phyloP scores from a whole-genome alignment of 176 grass and related monocot species.

The Musa beccarii region DNA sequence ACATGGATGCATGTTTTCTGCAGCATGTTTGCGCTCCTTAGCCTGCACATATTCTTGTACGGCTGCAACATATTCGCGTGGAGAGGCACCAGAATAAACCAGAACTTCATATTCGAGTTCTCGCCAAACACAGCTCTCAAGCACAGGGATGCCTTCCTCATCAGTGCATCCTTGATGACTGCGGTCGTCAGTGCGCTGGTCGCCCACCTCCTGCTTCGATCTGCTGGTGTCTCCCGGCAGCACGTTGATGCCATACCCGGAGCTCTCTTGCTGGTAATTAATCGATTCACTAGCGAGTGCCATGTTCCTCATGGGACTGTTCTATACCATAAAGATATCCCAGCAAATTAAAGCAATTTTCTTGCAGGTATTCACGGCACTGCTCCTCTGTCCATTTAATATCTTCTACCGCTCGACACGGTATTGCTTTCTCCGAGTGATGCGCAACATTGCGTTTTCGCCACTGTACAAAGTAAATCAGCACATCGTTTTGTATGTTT shows the following conservation, averaged over 20 bases:
- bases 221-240: slow-evolving; percentile 25
- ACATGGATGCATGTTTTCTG: neutral
- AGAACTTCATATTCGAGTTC: slow-evolving; percentile 93
- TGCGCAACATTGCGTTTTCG: slow-evolving; percentile 76
- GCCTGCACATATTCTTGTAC: slow-evolving; percentile 81
- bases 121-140: slow-evolving; percentile 51
- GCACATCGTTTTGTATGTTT: neutral
- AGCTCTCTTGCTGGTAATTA: slow-evolving; percentile 54
- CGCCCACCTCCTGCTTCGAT: slow-evolving; percentile 57
- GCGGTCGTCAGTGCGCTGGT: slow-evolving; percentile 52
- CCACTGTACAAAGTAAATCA: slow-evolving; percentile 67
- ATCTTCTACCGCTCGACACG: slow-evolving; percentile 79
- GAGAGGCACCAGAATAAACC: slow-evolving; percentile 70
- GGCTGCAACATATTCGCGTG: slow-evolving; percentile 88
- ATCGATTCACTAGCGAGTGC: neutral
- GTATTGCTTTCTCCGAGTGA: slow-evolving; percentile 74
- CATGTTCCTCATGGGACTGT: no score
- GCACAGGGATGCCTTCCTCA: slow-evolving; percentile 77
- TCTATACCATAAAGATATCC: neutral
- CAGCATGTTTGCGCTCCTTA: slow-evolving; percentile 93
- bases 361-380: slow-evolving; percentile 38
- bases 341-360: neutral
- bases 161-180: slow-evolving; percentile 76
- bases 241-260: slow-evolving; percentile 55
- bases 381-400: slow-evolving; percentile 69